Conservation (phyloP, 2,329 filamentous ascomycete genomes). For the Ophiosphaerella korrae region DNA sequence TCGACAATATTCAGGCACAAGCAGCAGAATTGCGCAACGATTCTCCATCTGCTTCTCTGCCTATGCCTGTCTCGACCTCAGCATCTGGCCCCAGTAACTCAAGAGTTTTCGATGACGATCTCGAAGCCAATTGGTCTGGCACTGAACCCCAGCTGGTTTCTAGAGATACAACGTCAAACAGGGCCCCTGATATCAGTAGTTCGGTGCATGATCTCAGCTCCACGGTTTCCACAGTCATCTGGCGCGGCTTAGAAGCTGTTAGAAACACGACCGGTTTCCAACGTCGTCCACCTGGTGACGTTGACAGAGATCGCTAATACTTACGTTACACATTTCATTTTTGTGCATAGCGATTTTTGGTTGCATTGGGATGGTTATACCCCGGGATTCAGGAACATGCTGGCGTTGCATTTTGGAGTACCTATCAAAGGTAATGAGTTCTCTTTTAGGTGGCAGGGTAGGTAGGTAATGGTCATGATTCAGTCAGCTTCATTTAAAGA, state of each 20-base stretch:
- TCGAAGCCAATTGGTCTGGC: slow-evolving; percentile 43
- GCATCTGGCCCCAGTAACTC: slow-evolving; percentile 6
- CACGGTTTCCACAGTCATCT: slow-evolving; percentile 42
- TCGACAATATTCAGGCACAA: slow-evolving; percentile 52
- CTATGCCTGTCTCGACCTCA: slow-evolving; percentile 46
- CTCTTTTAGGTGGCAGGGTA: no score
- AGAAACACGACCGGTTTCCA: slow-evolving; percentile 37
- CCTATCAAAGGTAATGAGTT: neutral
- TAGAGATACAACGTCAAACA: slow-evolving; percentile 18
- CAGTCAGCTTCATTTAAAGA: no score
- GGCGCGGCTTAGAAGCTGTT: slow-evolving; percentile 43
- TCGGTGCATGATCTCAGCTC: slow-evolving; percentile 40
- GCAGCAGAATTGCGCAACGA: slow-evolving; percentile 53
- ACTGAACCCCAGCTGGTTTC: slow-evolving; percentile 49
- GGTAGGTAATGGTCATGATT: no score
- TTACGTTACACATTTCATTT: slow-evolving; percentile 4
- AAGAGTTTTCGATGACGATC: slow-evolving; percentile 24
- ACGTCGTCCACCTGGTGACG: slow-evolving; percentile 36
- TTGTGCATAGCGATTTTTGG: slow-evolving; percentile 11
- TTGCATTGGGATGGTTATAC: slow-evolving; percentile 20
- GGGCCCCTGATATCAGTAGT: slow-evolving; percentile 21
- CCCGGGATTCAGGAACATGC: slow-evolving; percentile 8
- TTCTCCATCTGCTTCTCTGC: slow-evolving; percentile 57
- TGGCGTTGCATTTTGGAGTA: slow-evolving; percentile 14
- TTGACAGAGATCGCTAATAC: slow-evolving; percentile 41